Evolutionary conservation across 176 grass and related monocot genomes (phyloP).

Genomic region (Neostapfia colusana): DNA sequence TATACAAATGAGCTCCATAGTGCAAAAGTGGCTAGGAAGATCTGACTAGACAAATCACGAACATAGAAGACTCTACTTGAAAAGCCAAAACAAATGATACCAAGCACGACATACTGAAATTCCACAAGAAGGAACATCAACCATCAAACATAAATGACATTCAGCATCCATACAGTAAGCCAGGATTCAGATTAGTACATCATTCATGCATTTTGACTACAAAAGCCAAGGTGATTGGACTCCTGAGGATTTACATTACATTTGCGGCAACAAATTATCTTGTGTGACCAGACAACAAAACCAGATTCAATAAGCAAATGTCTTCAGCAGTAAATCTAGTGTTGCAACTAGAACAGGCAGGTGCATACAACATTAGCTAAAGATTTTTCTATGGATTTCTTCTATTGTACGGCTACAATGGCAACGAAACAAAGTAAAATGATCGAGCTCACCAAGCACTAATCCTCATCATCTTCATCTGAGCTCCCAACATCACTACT

Average conservation of each 20-base stretch:
- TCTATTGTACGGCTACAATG: neutral
- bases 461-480: constrained; percentile 96
- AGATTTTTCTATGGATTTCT: neutral
- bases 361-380: constrained; percentile 2
- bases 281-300: neutral
- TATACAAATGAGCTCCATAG: neutral
- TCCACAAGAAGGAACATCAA: neutral
- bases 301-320: neutral
- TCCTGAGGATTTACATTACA: neutral
- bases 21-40: neutral
- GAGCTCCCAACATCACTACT: constrained; percentile 86
- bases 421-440: constrained; percentile 31
- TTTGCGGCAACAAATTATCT: neutral
- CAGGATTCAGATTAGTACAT: neutral
- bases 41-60: neutral
- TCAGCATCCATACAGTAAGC: constrained; percentile 6
- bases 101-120: constrained; percentile 4
- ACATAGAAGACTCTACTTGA: constrained; percentile 3
- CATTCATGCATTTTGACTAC: neutral
- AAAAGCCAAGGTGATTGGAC: neutral
- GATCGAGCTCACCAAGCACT: constrained; percentile 42
- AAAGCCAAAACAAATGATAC: neutral
- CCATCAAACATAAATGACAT: constrained; percentile 14
- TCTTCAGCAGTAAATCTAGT: constrained; percentile 14
- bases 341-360: neutral